A percentile compares a stretch with the other conserved stretches of the same genome.
phyloP scores from a whole-genome alignment of 2,329 filamentous ascomycete species.

The Alternaria viburni region DNA sequence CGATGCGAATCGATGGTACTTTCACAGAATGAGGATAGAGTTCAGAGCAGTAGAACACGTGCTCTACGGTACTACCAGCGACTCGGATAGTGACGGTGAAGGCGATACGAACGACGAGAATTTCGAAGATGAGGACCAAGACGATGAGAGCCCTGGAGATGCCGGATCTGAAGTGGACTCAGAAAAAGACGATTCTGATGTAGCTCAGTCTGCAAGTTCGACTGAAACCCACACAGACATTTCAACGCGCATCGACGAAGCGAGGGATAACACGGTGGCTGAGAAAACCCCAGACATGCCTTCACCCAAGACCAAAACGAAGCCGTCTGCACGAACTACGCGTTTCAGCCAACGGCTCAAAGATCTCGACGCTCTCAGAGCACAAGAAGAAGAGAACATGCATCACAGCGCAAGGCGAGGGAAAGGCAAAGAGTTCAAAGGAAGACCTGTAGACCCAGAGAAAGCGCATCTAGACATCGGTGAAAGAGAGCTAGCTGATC shows the following conservation, averaged over 20 bases:
- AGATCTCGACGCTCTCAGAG: neutral
- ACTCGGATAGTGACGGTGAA: neutral
- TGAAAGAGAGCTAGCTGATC: neutral
- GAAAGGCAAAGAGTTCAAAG: neutral
- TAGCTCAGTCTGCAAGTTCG: neutral
- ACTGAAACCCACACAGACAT: neutral
- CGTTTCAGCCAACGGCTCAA: neutral
- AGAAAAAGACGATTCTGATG: neutral
- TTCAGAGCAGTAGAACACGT: neutral
- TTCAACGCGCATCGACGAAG: neutral
- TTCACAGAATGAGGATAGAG: neutral
- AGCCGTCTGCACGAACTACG: neutral
- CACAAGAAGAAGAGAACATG: neutral
- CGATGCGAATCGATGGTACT: neutral
- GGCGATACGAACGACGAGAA: neutral
- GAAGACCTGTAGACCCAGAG: neutral
- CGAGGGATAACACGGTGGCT: neutral
- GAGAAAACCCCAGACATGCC: neutral
- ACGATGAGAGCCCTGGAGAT: neutral
- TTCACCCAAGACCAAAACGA: neutral
- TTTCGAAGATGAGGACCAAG: neutral
- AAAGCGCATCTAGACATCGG: neutral
- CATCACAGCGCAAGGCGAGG: neutral
- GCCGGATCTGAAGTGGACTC: neutral
- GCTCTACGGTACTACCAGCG: neutral